phyloP scores from a whole-genome alignment of 805 yeast genomes.

The Yarrowia keelungensis region DNA sequence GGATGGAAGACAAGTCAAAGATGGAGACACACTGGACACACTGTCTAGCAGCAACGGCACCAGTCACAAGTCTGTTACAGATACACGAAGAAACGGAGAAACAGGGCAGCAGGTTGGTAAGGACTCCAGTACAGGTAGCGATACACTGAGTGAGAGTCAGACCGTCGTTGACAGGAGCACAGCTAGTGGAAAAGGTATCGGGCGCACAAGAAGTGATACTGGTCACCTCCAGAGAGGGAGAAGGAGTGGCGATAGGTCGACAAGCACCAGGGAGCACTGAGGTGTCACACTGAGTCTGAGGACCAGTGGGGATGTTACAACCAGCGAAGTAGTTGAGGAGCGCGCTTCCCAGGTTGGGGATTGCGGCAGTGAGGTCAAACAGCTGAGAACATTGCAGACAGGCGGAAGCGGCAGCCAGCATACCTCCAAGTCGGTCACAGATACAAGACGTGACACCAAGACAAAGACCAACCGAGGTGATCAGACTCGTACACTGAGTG shows the following conservation, averaged over 20 bases:
- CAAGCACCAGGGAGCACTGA: conserved; percentile 11
- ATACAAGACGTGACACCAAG: background rate
- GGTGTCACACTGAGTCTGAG: conserved; percentile 8
- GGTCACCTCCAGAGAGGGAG: background rate
- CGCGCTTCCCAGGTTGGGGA: background rate
- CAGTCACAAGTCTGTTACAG: background rate
- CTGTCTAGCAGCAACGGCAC: background rate
- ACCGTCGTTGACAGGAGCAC: background rate
- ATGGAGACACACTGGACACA: conserved; percentile 7
- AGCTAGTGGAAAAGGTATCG: background rate
- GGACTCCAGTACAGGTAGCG: background rate
- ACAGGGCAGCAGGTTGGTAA: background rate
- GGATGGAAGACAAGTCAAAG: background rate
- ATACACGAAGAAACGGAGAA: background rate
- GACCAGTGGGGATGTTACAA: conserved; percentile 5
- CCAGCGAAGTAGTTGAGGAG: conserved; percentile 2
- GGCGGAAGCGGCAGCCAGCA: background rate
- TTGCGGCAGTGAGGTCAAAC: conserved; percentile 1
- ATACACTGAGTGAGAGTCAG: background rate
- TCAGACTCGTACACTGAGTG: background rate
- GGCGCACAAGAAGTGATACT: conserved; percentile 5
- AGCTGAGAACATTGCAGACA: conserved; percentile 12
- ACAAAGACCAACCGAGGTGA: conserved; percentile 5
- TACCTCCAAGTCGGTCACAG: conserved; percentile 6
- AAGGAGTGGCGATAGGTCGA: background rate